Conservation (phyloP, 768 basidiomycete genomes). For the Leccinellum rugosiceps region DNA sequence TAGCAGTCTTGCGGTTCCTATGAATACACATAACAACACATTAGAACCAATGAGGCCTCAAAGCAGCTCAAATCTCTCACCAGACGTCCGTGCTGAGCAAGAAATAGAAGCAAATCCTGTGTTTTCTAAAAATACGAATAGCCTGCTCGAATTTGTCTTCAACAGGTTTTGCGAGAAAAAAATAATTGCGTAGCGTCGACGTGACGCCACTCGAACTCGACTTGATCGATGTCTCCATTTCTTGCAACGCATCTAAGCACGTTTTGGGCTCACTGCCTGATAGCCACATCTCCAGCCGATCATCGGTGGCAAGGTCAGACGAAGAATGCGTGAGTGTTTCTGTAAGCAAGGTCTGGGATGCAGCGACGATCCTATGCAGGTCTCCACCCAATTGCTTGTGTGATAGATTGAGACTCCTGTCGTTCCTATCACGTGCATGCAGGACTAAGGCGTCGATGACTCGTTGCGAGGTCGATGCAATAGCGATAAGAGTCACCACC, state of each 20-base stretch:
- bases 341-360: background rate
- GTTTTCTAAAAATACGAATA: too few relatives aligned
- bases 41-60: too few relatives aligned
- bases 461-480: background rate
- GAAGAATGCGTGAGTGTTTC: background rate
- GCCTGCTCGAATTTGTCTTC: too few relatives aligned
- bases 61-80: too few relatives aligned
- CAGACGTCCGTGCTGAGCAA: too few relatives aligned
- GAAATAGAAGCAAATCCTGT: too few relatives aligned
- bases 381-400: background rate
- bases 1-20: too few relatives aligned
- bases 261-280: background rate
- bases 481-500: background rate
- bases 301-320: background rate
- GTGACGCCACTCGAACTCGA: background rate
- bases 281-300: background rate
- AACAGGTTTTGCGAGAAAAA: too few relatives aligned
- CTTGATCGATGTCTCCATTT: background rate
- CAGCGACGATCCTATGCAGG: background rate
- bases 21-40: too few relatives aligned
- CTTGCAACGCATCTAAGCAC: background rate
- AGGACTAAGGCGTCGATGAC: background rate
- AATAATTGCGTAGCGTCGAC: too few relatives aligned
- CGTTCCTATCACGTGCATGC: background rate
- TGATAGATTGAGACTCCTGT: background rate